Conservation (phyloP, 495 filamentous ascomycete species). For the Cladorrhinum samala region DNA sequence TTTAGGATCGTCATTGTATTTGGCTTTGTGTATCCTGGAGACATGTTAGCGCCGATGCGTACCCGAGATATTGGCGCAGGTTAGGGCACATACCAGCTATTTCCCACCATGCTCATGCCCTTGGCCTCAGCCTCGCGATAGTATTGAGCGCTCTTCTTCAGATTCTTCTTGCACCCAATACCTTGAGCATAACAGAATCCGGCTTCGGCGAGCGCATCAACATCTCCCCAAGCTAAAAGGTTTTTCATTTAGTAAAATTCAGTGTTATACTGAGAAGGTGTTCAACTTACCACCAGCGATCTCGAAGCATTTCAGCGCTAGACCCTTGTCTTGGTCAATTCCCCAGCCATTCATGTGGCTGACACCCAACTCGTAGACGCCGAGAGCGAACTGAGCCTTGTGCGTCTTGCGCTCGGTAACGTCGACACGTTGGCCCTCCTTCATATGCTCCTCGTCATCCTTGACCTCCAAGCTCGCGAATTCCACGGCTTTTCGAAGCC, state of each 20-base stretch:
- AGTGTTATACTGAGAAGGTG: background rate
- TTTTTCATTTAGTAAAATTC: constrained; percentile 10
- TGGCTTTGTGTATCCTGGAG: constrained; percentile 84
- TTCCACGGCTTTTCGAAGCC: constrained; percentile 83
- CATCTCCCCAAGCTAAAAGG: constrained; percentile 76
- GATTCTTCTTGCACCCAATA: constrained; percentile 84
- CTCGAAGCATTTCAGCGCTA: constrained; percentile 90
- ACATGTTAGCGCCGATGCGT: too few species aligned
- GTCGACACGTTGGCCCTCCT: constrained; percentile 59
- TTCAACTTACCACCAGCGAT: constrained; percentile 71
- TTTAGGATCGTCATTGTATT: constrained; percentile 64
- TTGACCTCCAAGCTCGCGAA: constrained; percentile 75
- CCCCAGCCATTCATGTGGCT: constrained; percentile 98
- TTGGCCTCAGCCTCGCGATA: constrained; percentile 87
- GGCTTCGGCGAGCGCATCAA: constrained; percentile 82
- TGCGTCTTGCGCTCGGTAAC: constrained; percentile 64
- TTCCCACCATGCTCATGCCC: constrained; percentile 95
- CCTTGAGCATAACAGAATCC: constrained; percentile 86
- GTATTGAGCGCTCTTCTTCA: constrained; percentile 87
- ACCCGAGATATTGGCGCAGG: too few species aligned
- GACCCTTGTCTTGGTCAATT: constrained; percentile 80
- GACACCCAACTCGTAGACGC: constrained; percentile 94
- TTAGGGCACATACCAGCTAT: constrained; percentile 76
- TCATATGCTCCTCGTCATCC: constrained; percentile 63
- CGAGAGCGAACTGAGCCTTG: constrained; percentile 86